Conservation (phyloP, 257 asterid species). For the Solanum sejunctum region DNA sequence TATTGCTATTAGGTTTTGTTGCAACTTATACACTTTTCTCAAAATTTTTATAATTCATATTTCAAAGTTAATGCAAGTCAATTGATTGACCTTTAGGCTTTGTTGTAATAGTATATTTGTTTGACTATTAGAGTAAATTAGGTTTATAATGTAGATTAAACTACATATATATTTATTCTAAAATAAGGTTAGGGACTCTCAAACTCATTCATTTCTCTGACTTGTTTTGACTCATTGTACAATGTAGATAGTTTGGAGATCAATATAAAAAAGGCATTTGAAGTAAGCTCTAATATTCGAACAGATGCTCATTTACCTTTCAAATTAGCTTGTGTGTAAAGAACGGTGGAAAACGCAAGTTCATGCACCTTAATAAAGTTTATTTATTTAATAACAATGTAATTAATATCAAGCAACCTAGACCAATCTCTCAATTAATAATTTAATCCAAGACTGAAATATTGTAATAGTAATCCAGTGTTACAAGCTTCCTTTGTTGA, state of each 20-base stretch:
- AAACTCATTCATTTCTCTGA: neutral
- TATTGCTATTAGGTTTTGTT: constrained; percentile 4
- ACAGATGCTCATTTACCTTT: neutral
- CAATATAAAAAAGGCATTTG: neutral
- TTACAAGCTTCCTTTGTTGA: constrained; percentile 19
- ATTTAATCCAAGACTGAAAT: neutral
- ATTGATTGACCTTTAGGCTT: neutral
- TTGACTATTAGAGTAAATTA: neutral
- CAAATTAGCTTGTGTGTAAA: neutral
- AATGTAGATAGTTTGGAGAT: neutral
- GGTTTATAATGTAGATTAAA: neutral
- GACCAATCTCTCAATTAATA: neutral
- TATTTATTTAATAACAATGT: neutral
- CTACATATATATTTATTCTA: neutral
- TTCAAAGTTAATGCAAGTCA: neutral
- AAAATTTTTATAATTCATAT: neutral
- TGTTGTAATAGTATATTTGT: neutral
- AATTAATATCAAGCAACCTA: neutral
- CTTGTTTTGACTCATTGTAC: neutral
- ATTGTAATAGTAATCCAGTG: neutral
- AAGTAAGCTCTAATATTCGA: neutral
- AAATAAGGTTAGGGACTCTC: neutral
- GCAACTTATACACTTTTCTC: neutral
- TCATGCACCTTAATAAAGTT: neutral
- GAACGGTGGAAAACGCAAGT: neutral